These are phyloP conservation scores for Backusella psychrophila DNA, from an alignment of 192 early-diverging fungal genomes.

Conservation along the genomic window DNA sequence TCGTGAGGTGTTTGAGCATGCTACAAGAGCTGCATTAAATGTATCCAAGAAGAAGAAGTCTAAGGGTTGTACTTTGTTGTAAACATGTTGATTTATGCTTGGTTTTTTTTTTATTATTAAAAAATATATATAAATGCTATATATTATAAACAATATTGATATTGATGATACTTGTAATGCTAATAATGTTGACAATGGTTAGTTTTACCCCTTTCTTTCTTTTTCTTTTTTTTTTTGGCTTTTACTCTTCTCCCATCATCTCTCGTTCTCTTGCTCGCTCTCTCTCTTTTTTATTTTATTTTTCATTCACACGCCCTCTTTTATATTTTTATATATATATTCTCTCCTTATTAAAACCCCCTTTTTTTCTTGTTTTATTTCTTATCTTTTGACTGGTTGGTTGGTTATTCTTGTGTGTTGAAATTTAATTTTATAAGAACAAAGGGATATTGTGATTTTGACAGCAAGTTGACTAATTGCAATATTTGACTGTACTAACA, in stretches of 20 bases:
- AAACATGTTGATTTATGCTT: slow-evolving; percentile 7
- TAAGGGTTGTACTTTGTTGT: slow-evolving; percentile 31
- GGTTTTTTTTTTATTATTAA: not conserved
- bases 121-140: not conserved
- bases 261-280: not conserved
- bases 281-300: no score
- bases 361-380: not conserved
- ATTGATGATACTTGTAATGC: not conserved
- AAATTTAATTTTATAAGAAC: not conserved
- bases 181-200: not conserved
- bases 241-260: not conserved
- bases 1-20: slow-evolving; percentile 82
- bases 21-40: slow-evolving; percentile 80
- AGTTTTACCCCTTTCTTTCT: not conserved
- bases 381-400: not conserved
- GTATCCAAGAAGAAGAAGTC: slow-evolving; percentile 28
- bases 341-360: not conserved
- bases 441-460: not conserved
- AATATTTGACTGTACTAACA: no score
- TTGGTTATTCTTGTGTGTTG: not conserved
- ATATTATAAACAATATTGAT: not conserved
- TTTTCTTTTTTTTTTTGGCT: not conserved
- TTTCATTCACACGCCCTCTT: no score
- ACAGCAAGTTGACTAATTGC: not conserved
- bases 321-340: not conserved